Evolutionary conservation across 2,329 filamentous ascomycete genomes (phyloP).

Genomic region (Aspergillus pseudotamarii): DNA sequence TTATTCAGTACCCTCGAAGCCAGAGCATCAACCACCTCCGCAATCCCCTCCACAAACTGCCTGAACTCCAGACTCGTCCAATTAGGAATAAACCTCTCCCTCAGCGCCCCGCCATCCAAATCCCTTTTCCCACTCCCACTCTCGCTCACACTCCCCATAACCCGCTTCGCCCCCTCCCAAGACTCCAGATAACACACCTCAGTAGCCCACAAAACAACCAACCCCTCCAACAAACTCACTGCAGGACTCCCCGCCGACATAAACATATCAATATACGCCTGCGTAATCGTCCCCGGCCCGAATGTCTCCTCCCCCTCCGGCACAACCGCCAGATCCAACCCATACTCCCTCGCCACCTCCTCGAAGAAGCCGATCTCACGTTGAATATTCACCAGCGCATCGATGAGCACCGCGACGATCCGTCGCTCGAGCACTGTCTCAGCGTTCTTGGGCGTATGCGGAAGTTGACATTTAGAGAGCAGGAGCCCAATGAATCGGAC

Average conservation of each 20-base stretch:
- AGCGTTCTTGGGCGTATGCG: slow-evolving; percentile 34
- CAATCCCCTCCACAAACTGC: slow-evolving; percentile 60
- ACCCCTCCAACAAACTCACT: slow-evolving; percentile 64
- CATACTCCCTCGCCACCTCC: slow-evolving; percentile 63
- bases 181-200: slow-evolving; percentile 66
- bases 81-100: slow-evolving; percentile 68
- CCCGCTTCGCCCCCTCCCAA: slow-evolving; percentile 51
- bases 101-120: slow-evolving; percentile 65
- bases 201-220: slow-evolving; percentile 76
- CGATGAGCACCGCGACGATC: slow-evolving; percentile 65
- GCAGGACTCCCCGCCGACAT: slow-evolving; percentile 57
- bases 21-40: slow-evolving; percentile 58
- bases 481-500: slow-evolving; percentile 68
- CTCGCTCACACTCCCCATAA: slow-evolving; percentile 34
- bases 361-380: slow-evolving; percentile 70
- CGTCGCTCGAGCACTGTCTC: slow-evolving; percentile 53
- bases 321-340: slow-evolving; percentile 53
- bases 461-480: slow-evolving; percentile 62
- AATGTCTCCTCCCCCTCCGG: slow-evolving; percentile 29
- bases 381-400: slow-evolving; percentile 67
- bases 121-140: slow-evolving; percentile 44
- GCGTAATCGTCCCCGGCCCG: slow-evolving; percentile 49
- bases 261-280: slow-evolving; percentile 61
- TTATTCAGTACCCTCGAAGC: slow-evolving; percentile 44
- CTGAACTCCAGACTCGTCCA: slow-evolving; percentile 67